Base-by-base conservation (phyloP, 441 rosid genomes). In the Viola pubescens region DNA sequence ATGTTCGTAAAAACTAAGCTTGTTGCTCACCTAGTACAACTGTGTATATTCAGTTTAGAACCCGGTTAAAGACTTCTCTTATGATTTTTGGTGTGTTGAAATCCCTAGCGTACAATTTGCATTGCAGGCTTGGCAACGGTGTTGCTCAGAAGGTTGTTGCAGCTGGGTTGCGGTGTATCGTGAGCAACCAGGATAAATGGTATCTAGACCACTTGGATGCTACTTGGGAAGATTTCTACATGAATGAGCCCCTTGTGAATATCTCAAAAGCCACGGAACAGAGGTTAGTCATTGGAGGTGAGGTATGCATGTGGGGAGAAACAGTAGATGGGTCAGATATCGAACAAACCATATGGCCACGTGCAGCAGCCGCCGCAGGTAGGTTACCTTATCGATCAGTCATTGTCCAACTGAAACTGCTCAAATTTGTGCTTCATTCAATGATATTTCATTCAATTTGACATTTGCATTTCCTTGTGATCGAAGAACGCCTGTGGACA, bases 271-370 rank as follows among this genome's bases (percentile, higher is more conserved):
- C 54, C 11, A 54, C 73, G 55, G 74, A 78, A 56, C 83, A 86
- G 72, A 73, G 74, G 61, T 72, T 86, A 51, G 86, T 88, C 69
- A 69, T 88, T 40, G 91, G 91, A 13, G 90, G 94, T 9, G 91
- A 88, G 67, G 96, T 84, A 37, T 88, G 96, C 69, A 81, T 77
- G 87, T 86, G 94, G 94, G 96, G 89, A 38, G 94, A 86, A 74
- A 50, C 42, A 14, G 66, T 78, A 43, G 96, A 88, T 73, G 81
- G 70, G 42, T 88, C 94, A 7, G 79, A 88, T 60, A 81, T 86
- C 69, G 69, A 74, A 58, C 87, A 86, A 72, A 88, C 86, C 43
- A 82, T 84, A 70, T 86, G 89, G 96, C 96, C 96, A 48, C 84
- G 88, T 1, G 89, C 91, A 48, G 85, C 87, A 9, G 92, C 90